phyloP scores from a whole-genome alignment of 306 rosid genomes.

The Alnus glutinosa region DNA sequence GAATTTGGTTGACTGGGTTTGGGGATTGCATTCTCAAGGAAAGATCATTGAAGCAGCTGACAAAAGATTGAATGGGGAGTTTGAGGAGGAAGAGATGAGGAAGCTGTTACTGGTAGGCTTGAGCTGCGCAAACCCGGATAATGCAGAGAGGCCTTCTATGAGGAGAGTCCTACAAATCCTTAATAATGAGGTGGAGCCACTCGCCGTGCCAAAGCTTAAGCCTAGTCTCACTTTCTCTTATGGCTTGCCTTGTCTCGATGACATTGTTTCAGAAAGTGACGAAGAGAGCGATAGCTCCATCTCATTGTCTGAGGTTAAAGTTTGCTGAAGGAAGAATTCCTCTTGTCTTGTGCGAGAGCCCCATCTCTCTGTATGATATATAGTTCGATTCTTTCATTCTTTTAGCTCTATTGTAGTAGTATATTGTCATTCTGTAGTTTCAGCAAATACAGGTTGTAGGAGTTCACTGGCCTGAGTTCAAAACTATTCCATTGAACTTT shows the following conservation, averaged over 20 bases:
- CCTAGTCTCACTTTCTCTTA: slow-evolving; percentile 53
- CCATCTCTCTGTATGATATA: neutral
- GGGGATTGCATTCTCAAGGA: slow-evolving; percentile 51
- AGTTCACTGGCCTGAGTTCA: slow-evolving; percentile 52
- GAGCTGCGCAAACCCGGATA: slow-evolving; percentile 56
- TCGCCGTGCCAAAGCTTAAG: slow-evolving; percentile 40
- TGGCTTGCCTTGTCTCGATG: slow-evolving; percentile 50
- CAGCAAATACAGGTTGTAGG: slow-evolving; percentile 30
- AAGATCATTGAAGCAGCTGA: slow-evolving; percentile 55
- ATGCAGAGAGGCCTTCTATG: slow-evolving; percentile 50
- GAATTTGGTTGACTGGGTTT: slow-evolving; percentile 64
- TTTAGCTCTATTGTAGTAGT: slow-evolving; percentile 2
- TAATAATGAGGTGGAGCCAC: slow-evolving; percentile 38
- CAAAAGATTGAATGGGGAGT: slow-evolving; percentile 46
- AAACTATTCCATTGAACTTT: slow-evolving; percentile 55
- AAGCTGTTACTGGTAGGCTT: slow-evolving; percentile 51
- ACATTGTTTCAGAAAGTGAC: slow-evolving; percentile 63
- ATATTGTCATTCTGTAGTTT: slow-evolving; percentile 4
- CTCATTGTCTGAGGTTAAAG: slow-evolving; percentile 39
- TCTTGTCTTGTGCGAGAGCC: neutral
- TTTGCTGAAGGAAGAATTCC: slow-evolving; percentile 18
- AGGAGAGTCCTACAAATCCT: slow-evolving; percentile 53
- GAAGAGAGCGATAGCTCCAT: slow-evolving; percentile 5
- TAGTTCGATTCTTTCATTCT: slow-evolving; percentile 38
- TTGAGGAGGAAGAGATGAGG: slow-evolving; percentile 46